A percentile compares a stretch with the other conserved stretches of the same genome.
Conservation (phyloP, 139 green algal species). For the Eudorina sp. region DNA sequence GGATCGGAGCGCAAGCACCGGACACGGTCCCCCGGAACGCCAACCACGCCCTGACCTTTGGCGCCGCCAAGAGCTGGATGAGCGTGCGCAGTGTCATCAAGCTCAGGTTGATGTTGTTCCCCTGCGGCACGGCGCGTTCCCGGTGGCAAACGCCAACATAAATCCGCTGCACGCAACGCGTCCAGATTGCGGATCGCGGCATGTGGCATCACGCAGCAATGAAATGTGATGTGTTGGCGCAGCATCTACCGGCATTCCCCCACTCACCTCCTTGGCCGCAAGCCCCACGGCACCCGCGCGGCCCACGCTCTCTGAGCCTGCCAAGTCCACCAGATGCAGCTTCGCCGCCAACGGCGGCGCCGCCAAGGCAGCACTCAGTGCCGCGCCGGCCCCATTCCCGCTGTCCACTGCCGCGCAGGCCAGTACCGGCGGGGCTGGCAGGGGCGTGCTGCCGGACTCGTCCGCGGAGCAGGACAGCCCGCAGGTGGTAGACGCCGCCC, state of each 20-base stretch:
- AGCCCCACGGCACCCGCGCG: conserved; percentile 83
- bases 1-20: too few relatives aligned
- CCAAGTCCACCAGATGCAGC: conserved; percentile 93
- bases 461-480: background rate
- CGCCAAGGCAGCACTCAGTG: conserved; percentile 64
- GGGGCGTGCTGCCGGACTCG: background rate
- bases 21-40: too few relatives aligned
- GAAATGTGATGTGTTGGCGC: too few relatives aligned
- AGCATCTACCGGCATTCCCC: too few relatives aligned
- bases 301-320: conserved; percentile 94
- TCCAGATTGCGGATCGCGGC: too few relatives aligned
- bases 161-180: too few relatives aligned
- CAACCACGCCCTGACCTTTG: conserved; percentile 16
- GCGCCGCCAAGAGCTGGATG: conserved; percentile 68
- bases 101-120: conserved; percentile 94
- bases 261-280: conserved; percentile 80
- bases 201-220: too few relatives aligned
- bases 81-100: conserved; percentile 97
- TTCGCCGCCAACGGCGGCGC: conserved; percentile 90
- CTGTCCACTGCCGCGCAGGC: conserved; percentile 55
- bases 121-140: too few relatives aligned
- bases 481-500: background rate
- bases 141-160: too few relatives aligned
- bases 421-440: background rate
- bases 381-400: conserved; percentile 55